Evolutionary conservation across 345 rosid species (phyloP).

Genomic region (Camelina hispida): DNA sequence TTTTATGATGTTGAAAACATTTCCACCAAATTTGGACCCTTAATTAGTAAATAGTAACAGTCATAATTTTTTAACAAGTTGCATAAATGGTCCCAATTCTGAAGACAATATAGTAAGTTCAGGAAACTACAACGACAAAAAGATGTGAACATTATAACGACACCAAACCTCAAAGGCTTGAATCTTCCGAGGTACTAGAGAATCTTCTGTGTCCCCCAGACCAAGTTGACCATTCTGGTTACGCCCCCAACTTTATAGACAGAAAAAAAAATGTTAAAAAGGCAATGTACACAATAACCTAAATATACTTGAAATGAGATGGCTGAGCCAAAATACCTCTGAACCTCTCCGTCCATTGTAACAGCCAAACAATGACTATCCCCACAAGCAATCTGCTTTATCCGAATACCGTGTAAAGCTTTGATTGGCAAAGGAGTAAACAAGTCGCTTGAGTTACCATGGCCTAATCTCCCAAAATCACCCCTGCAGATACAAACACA

Average conservation of each 20-base stretch:
- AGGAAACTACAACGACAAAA: slow-evolving; percentile 25
- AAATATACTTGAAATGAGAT: background rate
- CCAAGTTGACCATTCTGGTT: slow-evolving; percentile 99
- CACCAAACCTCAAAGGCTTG: slow-evolving; percentile 82
- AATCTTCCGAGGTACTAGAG: slow-evolving; percentile 88
- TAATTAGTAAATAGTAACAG: slow-evolving; percentile 31
- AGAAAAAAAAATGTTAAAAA: background rate
- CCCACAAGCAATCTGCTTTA: slow-evolving; percentile 97
- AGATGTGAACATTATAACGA: background rate
- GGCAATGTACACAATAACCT: slow-evolving; percentile 18
- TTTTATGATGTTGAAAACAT: background rate
- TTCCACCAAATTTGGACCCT: slow-evolving; percentile 31
- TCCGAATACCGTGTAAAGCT: slow-evolving; percentile 73
- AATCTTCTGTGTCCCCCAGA: slow-evolving; percentile 84
- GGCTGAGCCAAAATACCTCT: slow-evolving; percentile 53
- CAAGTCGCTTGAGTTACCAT: slow-evolving; percentile 93
- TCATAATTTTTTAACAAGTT: slow-evolving; percentile 25
- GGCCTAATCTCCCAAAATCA: slow-evolving; percentile 98
- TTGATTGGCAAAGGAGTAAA: slow-evolving; percentile 91
- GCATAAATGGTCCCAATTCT: slow-evolving; percentile 30
- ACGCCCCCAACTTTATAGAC: slow-evolving; percentile 86
- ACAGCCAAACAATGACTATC: slow-evolving; percentile 98
- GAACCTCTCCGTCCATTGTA: slow-evolving; percentile 89
- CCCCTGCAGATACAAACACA: slow-evolving; percentile 62
- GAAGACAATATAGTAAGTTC: slow-evolving; percentile 4